Base-by-base conservation (phyloP, 441 rosid genomes). In the Lepidium campestre region DNA sequence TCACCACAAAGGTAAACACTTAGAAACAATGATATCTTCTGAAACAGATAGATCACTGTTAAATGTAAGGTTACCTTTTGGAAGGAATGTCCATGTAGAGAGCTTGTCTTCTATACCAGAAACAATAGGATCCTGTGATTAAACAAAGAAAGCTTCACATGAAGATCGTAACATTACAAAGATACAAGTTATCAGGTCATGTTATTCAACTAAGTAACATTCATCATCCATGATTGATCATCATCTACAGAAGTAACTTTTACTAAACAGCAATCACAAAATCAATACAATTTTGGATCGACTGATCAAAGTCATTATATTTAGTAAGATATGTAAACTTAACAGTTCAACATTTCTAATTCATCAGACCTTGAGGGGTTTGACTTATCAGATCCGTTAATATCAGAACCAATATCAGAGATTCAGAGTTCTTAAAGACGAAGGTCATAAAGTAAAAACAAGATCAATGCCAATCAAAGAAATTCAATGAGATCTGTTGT, bases 31-130 rank as follows among this genome's bases (percentile, higher is more conserved):
- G 17, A 34, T 37, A 54, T 62, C 48, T 44, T 44, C 7, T 44
- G 42, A 46, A 70, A 36, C 42, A 25, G 19, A 23, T 23, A 31
- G 47, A 42, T 23, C 35, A 10, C 17, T 52, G 27, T 8, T 12
- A 1, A 31, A 49, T 37, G 60, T 39, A 42, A 44, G 11, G 34
- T 68, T 57, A 89, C 95, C 98, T 88, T 85, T 93, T 59, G 96
- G 98, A 59, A 93, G 98, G 72, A 93, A 93, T 40, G 98, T 85
- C 98, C 98, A 93, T 54, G 96, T 80, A 37, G 96, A 78, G 75
- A 93, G 87, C 80, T 93, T 93, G 52, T 88, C 97, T 75, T 93
- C 98, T 70, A 93, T 83, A 49, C 97, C 98, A 15, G 81, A 82
- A 82, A 93, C 79, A 39, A 93, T 88, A 52, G 96, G 94, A 81